phyloP scores from a whole-genome alignment of 2,329 filamentous ascomycete species.

The Claviceps quebecensis region DNA sequence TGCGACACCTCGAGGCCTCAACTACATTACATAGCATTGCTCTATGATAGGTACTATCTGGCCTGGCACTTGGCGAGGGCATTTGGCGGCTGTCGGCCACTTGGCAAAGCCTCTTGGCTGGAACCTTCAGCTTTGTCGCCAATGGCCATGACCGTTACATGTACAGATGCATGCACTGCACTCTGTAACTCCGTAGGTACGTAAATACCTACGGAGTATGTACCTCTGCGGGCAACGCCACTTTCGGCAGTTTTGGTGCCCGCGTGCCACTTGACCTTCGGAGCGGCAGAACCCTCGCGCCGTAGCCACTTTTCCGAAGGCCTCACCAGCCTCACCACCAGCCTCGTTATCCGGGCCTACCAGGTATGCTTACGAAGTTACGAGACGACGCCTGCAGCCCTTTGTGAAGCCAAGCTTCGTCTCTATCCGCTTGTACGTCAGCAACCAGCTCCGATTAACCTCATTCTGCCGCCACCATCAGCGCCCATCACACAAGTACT shows the following conservation, averaged over 20 bases:
- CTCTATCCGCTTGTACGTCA: slow-evolving; percentile 1
- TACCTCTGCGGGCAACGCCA: background rate
- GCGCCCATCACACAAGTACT: background rate
- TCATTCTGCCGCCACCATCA: slow-evolving; percentile 1
- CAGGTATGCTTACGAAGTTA: slow-evolving; percentile 10
- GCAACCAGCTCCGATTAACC: background rate
- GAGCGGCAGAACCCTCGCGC: slow-evolving; percentile 10
- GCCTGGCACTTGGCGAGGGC: too few relatives aligned
- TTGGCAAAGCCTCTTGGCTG: too few relatives aligned
- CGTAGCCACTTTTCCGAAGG: background rate
- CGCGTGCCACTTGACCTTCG: background rate
- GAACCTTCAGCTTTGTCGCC: too few relatives aligned
- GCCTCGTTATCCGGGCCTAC: background rate
- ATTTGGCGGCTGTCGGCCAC: too few relatives aligned
- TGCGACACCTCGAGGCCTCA: too few relatives aligned
- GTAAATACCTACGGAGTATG: too few relatives aligned
- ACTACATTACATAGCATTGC: too few relatives aligned
- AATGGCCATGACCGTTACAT: too few relatives aligned
- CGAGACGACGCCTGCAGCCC: slow-evolving; percentile 8
- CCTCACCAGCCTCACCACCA: background rate
- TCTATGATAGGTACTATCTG: too few relatives aligned
- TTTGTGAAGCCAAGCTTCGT: slow-evolving; percentile 8
- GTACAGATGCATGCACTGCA: too few relatives aligned
- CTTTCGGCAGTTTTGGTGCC: background rate
- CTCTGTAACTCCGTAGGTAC: too few relatives aligned